Base-by-base conservation (phyloP, 305 asterid genomes). In the Solanum hybrid region DNA sequence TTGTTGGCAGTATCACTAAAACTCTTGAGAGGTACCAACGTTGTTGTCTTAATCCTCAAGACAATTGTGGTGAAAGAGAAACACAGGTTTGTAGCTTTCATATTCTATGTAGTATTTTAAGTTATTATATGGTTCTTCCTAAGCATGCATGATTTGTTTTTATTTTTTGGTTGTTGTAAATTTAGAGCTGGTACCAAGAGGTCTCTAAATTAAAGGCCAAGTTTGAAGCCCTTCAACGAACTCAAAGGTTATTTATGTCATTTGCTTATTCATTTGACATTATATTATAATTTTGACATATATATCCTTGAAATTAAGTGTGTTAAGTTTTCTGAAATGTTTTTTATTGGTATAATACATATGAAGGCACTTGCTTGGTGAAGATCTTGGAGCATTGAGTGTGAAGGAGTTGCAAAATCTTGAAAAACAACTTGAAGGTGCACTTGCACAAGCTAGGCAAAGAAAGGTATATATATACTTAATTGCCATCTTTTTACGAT, bases 341-440 rank as follows among this genome's bases (percentile, higher is more conserved):
- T 71, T n/a, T 66, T n/a, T 84, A 32, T 85, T 88, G 66, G 34
- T 91, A n/a, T 8, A 22, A 75, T 89, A 75, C 35, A 84, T 90
- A 79, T 90, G 72, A 92, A 97, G 99, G 96, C 96, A 97, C 84
- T 92, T 97, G 92, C 98, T 97, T 4, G 99, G 99, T 51, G 98
- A 97, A 93, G 98, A 96, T 91, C 95, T 96, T 31, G 99, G 98
- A 42, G 95, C 97, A 24, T 78, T 97, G 92, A 95, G 95, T 92
- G 90, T 94, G 40, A 97, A 96, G 90, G 99, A 97, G 91, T 88
- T 97, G 92, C 98, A 97, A 90, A 96, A 92, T 93, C 98, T 97
- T 90, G 98, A 97, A 90, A 96, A 94, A 88, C 99, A 96, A 90
- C 96, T 97, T 77, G 99, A 97, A 93, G 97, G 93, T 88, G 95